Percentiles rank a stretch among this genome's conserved stretches.
These are phyloP conservation scores for Tritrichomonas musculus DNA, from an alignment of 208 protist species.

Conservation along the genomic window DNA sequence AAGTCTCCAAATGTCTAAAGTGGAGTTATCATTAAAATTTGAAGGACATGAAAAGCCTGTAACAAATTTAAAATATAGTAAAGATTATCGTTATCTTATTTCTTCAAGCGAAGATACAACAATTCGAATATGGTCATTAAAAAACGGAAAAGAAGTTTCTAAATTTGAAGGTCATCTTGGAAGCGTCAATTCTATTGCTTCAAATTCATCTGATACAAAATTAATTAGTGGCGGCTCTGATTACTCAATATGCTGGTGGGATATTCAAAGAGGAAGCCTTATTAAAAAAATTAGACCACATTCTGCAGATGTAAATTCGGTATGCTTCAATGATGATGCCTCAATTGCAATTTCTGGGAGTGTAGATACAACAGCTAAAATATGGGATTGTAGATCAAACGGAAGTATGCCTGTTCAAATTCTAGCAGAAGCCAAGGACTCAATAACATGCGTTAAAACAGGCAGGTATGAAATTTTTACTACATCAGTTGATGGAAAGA, in stretches of 20 bases:
- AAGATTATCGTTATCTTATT: neutral
- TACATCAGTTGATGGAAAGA: neutral
- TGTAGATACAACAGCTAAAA: neutral
- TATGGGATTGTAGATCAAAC: neutral
- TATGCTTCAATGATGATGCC: neutral
- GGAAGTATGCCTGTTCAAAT: neutral
- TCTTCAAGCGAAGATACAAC: neutral
- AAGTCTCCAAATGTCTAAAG: neutral
- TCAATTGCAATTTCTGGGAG: neutral
- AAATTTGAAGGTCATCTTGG: neutral
- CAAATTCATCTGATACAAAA: neutral
- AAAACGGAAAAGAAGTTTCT: neutral
- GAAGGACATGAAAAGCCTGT: neutral
- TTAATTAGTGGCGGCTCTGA: constrained; percentile 6
- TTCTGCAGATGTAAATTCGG: neutral
- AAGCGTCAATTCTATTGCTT: neutral
- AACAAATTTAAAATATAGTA: neutral
- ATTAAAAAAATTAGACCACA: neutral
- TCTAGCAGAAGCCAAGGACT: neutral
- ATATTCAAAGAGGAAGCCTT: neutral
- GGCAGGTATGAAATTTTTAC: constrained; percentile 8
- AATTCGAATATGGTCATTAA: neutral
- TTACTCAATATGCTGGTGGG: neutral
- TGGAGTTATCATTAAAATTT: neutral
- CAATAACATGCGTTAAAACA: neutral